These are phyloP conservation scores for Pulicaria dysenterica DNA, from an alignment of 129 eudicot species.

Conservation along the genomic window DNA sequence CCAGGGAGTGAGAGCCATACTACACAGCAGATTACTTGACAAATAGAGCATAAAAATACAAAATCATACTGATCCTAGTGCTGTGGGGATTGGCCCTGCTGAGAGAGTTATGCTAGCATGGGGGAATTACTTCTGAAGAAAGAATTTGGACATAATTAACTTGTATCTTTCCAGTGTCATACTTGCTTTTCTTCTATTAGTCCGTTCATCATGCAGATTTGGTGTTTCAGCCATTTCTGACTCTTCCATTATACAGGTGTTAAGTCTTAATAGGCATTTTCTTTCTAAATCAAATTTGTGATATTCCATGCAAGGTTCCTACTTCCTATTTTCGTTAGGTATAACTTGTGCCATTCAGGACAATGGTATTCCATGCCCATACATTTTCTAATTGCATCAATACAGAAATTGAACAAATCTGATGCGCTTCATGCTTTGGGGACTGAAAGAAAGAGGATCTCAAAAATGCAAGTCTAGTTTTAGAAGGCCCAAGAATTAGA, in stretches of 20 bases:
- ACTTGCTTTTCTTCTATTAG: constrained; percentile 1
- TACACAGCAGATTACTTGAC: too few relatives aligned
- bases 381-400: neutral
- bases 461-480: neutral
- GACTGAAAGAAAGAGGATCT: constrained; percentile 8
- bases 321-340: neutral
- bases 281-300: neutral
- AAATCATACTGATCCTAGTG: too few relatives aligned
- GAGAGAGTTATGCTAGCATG: neutral
- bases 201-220: neutral
- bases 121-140: neutral
- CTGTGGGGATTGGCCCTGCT: neutral
- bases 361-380: constrained; percentile 17
- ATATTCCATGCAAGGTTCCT: neutral
- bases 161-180: neutral
- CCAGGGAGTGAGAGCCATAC: too few relatives aligned
- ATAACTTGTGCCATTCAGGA: neutral
- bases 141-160: neutral
- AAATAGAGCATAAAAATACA: too few relatives aligned
- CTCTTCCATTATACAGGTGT: neutral
- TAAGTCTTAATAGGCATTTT: neutral
- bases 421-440: constrained; percentile 1
- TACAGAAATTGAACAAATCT: neutral
- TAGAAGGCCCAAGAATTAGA: neutral
- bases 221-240: neutral